Evolutionary conservation across 768 basidiomycete genomes (phyloP).

Genomic region (Suillus ampliporus): DNA sequence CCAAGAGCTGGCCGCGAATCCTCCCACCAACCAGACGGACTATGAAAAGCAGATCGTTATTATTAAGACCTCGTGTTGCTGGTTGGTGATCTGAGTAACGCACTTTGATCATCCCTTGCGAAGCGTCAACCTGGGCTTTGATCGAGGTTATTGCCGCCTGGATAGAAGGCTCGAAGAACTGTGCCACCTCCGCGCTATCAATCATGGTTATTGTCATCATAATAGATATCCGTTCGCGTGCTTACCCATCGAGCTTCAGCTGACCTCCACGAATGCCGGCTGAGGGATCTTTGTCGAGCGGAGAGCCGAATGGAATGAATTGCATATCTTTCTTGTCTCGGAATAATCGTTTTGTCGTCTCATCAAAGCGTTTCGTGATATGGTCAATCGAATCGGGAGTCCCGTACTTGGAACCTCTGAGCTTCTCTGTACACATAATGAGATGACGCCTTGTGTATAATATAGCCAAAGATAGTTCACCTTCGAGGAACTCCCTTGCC

Average conservation of each 20-base stretch:
- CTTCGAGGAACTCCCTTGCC: constrained; percentile 74
- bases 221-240: constrained; percentile 27
- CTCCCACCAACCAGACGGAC: constrained; percentile 86
- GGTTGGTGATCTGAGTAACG: constrained; percentile 10
- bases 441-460: constrained; percentile 2
- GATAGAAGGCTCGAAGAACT: constrained; percentile 80
- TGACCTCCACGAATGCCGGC: constrained; percentile 77
- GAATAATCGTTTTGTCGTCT: constrained; percentile 82
- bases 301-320: constrained; percentile 79
- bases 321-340: constrained; percentile 70
- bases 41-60: constrained; percentile 32
- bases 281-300: constrained; percentile 72
- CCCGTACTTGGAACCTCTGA: constrained; percentile 75
- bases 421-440: constrained; percentile 57
- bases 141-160: constrained; percentile 75
- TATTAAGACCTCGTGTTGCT: constrained; percentile 7
- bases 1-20: constrained; percentile 85
- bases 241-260: constrained; percentile 72
- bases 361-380: constrained; percentile 80
- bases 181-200: constrained; percentile 57
- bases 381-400: constrained; percentile 74
- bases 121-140: constrained; percentile 71
- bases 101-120: constrained; percentile 70
- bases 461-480: constrained; percentile 38
- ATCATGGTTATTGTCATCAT: constrained; percentile 9